Base-by-base conservation (phyloP, 2,329 filamentous ascomycete species). In the Drechmeria coniospora region DNA sequence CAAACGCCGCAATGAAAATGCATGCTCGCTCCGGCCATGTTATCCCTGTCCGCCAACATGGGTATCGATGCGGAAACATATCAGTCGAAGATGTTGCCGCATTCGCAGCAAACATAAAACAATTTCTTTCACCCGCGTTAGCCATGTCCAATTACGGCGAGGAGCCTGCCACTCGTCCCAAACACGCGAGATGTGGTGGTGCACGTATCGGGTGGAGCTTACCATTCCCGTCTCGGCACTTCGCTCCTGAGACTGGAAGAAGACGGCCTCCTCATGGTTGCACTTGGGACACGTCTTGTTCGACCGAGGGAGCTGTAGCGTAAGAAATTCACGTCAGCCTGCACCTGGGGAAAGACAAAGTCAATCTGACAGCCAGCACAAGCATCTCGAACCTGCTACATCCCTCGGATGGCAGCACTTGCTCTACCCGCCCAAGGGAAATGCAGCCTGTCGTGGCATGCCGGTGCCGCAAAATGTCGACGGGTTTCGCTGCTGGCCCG, bases 151-250 rank as follows among this genome's bases (percentile, higher is more conserved):
- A 20, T 19, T n/a, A 22, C 15, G 22, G 14, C 15, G 8, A 31
- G 15, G 23, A 17, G 26, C n/a, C n/a, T n/a, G n/a, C n/a, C n/a
- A n/a, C n/a, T n/a, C n/a, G n/a, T n/a, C n/a, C n/a, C n/a, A n/a
- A n/a, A n/a, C n/a, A n/a, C n/a, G n/a, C n/a, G n/a, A n/a, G n/a
- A n/a, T n/a, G n/a, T n/a, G n/a, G n/a, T n/a, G n/a, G n/a, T n/a
- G n/a, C n/a, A 6, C 5, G 23, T 15, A 13, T 25, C 10, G 13
- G 26, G 23, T 31, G 13, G 25, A 29, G 46, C 79, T 65, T 57
- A 95, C 90, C 90, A 98, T 98, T 61, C 90, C 90, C 24, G 90
- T 98, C 56, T 95, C 86, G 26, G 83, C 82, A 42, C 79, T 93
- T 56, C 90, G 79, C 62, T 95, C 86, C 53, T 98, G 90, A 36